Evolutionary conservation across 2,329 filamentous ascomycete genomes (phyloP).

Genomic region (Pseudogymnoascus sp.): DNA sequence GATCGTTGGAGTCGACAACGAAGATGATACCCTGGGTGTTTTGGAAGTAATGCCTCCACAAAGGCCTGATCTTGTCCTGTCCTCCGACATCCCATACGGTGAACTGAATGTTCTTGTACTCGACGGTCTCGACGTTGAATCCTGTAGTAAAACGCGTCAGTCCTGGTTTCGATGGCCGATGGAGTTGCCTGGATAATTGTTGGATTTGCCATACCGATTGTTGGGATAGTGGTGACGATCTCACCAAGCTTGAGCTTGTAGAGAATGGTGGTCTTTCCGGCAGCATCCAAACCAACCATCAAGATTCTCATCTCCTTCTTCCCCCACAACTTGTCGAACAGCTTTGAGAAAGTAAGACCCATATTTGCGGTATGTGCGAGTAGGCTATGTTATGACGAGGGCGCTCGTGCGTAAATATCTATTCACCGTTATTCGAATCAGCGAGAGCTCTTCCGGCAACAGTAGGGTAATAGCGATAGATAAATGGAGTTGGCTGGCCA

Average conservation of each 20-base stretch:
- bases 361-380: slow-evolving; percentile 60
- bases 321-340: slow-evolving; percentile 93
- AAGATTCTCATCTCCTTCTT: slow-evolving; percentile 99
- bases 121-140: slow-evolving; percentile 99
- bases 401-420: slow-evolving; percentile 24
- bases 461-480: not conserved
- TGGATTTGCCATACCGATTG: slow-evolving; percentile 65
- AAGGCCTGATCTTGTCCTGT: slow-evolving; percentile 98
- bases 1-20: slow-evolving; percentile 98
- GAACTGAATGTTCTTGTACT: slow-evolving; percentile 99
- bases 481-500: not conserved
- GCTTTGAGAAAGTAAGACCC: slow-evolving; percentile 96
- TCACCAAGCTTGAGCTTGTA: slow-evolving; percentile 99
- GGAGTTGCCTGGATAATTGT: not conserved
- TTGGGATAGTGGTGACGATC: slow-evolving; percentile 98
- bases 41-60: slow-evolving; percentile 99
- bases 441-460: not conserved
- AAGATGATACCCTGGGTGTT: slow-evolving; percentile 99
- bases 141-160: slow-evolving; percentile 41
- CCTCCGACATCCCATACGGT: slow-evolving; percentile 99
- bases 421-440: slow-evolving; percentile 4
- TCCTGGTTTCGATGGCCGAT: not conserved
- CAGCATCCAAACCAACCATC: slow-evolving; percentile 98
- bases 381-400: slow-evolving; percentile 27
- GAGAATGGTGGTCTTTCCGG: slow-evolving; percentile 99